Evolutionary conservation across 192 early-diverging fungal genomes (phyloP).

Genomic region (Coemansia sp.): DNA sequence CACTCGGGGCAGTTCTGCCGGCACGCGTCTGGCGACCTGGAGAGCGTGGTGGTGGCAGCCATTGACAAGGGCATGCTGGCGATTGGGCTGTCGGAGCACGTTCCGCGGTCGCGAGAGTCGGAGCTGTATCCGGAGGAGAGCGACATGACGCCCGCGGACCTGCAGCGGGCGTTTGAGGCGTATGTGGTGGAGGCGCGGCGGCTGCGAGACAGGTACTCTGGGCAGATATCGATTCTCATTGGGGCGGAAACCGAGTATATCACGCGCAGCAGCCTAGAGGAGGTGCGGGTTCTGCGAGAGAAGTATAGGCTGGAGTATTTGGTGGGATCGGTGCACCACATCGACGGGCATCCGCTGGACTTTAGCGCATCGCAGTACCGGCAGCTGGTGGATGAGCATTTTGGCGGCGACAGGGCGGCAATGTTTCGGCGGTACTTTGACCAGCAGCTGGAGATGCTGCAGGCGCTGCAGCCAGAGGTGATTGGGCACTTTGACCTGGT

Average conservation of each 20-base stretch:
- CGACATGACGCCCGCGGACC: constrained; percentile 60
- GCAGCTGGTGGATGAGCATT: constrained; percentile 23
- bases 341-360: constrained; percentile 76
- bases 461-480: constrained; percentile 67
- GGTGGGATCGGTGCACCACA: constrained; percentile 93
- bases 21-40: constrained; percentile 82
- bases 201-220: constrained; percentile 61
- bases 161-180: constrained; percentile 57
- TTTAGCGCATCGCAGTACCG: constrained; percentile 64
- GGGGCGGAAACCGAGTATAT: constrained; percentile 92
- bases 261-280: constrained; percentile 46
- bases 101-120: constrained; percentile 68
- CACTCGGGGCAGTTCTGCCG: constrained; percentile 96
- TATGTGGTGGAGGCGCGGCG: constrained; percentile 71
- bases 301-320: constrained; percentile 69
- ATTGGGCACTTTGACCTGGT: constrained; percentile 97
- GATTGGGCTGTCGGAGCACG: constrained; percentile 89
- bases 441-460: constrained; percentile 73
- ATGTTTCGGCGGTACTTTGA: constrained; percentile 86
- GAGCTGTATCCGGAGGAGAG: constrained; percentile 95
- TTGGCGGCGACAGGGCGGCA: constrained; percentile 27
- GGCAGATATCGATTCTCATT: constrained; percentile 64
- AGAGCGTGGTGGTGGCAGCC: constrained; percentile 76
- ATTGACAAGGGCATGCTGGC: constrained; percentile 65
- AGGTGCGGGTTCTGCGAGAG: constrained; percentile 51